Evolutionary conservation across 1,284 basidiomycete species (phyloP).

Genomic region (Grifola frondosa): DNA sequence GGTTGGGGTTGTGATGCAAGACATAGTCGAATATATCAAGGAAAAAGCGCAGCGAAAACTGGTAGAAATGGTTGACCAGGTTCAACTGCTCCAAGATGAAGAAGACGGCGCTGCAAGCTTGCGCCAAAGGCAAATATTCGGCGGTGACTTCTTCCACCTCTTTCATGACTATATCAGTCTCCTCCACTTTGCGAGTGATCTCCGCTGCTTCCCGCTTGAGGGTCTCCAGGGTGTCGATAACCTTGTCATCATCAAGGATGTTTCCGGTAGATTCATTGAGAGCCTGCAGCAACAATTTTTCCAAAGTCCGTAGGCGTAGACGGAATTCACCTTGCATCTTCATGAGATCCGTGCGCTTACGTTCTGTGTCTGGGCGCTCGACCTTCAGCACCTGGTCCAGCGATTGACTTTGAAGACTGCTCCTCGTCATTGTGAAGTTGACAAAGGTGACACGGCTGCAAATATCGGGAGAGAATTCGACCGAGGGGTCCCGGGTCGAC

Average conservation of each 20-base stretch:
- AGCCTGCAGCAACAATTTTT: conserved; percentile 91
- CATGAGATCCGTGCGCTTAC: conserved; percentile 97
- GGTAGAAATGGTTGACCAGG: conserved; percentile 96
- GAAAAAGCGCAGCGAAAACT: conserved; percentile 98
- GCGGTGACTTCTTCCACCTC: conserved; percentile 96
- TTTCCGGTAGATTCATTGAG: conserved; percentile 97
- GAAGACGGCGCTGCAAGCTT: conserved; percentile 96
- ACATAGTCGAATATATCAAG: conserved; percentile 97
- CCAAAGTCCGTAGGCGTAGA: conserved; percentile 88
- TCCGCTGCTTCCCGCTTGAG: conserved; percentile 97
- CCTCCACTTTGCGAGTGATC: conserved; percentile 95
- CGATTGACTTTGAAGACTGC: conserved; percentile 97
- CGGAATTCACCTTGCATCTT: conserved; percentile 99
- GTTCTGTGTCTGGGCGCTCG: conserved; percentile 95
- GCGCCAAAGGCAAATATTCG: conserved; percentile 93
- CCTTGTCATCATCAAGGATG: conserved; percentile 98
- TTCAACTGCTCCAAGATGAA: conserved; percentile 96
- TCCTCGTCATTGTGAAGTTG: conserved; percentile 99
- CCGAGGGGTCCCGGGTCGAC: conserved; percentile 94
- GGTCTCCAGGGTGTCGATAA: conserved; percentile 96
- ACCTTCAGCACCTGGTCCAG: conserved; percentile 96
- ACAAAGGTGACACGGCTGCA: conserved; percentile 99
- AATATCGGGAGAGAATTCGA: conserved; percentile 97
- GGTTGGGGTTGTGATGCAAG: conserved; percentile 88
- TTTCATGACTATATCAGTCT: conserved; percentile 94